Conservation (phyloP, 2,329 filamentous ascomycete genomes). For the Diaporthe citri region DNA sequence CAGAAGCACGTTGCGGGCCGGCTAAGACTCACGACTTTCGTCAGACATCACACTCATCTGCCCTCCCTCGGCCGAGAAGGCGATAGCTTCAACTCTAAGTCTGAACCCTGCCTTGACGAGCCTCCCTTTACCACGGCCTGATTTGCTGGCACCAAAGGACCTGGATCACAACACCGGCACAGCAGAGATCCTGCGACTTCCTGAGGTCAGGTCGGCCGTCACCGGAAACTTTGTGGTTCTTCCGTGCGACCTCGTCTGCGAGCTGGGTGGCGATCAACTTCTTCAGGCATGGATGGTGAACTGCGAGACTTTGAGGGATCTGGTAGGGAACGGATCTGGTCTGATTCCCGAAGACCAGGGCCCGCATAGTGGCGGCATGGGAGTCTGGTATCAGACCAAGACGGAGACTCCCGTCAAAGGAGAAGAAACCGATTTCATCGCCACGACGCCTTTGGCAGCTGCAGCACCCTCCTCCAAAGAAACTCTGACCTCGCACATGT, state of each 20-base stretch:
- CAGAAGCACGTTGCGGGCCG: background rate
- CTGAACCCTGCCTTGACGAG: constrained; percentile 83
- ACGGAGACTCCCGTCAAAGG: constrained; percentile 81
- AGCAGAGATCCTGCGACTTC: constrained; percentile 86
- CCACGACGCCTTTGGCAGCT: constrained; percentile 75
- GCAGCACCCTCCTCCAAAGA: constrained; percentile 71
- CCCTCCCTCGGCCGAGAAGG: constrained; percentile 73
- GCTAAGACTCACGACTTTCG: constrained; percentile 11
- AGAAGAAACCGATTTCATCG: constrained; percentile 94
- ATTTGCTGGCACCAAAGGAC: constrained; percentile 80
- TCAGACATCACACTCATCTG: constrained; percentile 73
- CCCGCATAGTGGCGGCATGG: constrained; percentile 78
- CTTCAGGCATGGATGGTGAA: constrained; percentile 94
- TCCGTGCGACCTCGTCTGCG: constrained; percentile 93
- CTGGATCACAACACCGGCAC: constrained; percentile 90
- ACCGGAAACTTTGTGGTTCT: constrained; percentile 90
- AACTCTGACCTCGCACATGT: constrained; percentile 76
- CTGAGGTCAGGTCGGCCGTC: constrained; percentile 83
- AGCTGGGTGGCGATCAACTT: constrained; percentile 84
- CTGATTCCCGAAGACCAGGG: constrained; percentile 49
- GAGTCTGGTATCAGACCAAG: constrained; percentile 93
- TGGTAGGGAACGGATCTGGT: constrained; percentile 62
- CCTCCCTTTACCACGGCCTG: constrained; percentile 78
- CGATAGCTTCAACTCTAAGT: constrained; percentile 77
- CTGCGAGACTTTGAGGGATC: constrained; percentile 76